Evolutionary conservation across 2,329 filamentous ascomycete genomes (phyloP).

Genomic region (Ophiostoma piceae): DNA sequence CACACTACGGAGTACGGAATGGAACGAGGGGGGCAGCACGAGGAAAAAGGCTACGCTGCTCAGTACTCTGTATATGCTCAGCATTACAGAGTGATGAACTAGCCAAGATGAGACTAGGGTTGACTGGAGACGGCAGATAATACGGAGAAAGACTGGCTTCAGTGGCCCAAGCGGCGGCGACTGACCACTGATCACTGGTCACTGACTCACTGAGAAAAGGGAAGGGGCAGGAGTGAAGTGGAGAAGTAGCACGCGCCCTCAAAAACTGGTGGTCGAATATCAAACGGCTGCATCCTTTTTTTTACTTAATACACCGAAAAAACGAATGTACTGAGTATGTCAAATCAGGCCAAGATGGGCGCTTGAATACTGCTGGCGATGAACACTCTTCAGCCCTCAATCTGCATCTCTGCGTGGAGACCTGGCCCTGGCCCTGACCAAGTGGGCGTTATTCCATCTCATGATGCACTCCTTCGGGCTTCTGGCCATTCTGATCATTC

Average conservation of each 20-base stretch:
- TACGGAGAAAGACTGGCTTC: not conserved
- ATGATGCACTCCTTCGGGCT: slow-evolving; percentile 3
- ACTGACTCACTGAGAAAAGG: not conserved
- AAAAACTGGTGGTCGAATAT: not conserved
- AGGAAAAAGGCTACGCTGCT: not conserved
- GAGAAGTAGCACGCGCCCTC: not conserved
- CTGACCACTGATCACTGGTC: not conserved
- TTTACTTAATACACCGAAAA: not conserved
- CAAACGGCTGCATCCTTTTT: too few relatives aligned
- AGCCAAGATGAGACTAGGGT: not conserved
- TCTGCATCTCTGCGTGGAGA: not conserved
- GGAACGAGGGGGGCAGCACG: slow-evolving; percentile 22
- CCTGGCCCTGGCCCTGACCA: not conserved
- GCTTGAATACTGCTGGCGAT: not conserved
- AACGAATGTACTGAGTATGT: not conserved
- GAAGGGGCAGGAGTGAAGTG: slow-evolving; percentile 5
- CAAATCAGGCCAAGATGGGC: not conserved
- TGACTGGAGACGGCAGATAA: not conserved
- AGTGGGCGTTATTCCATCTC: not conserved
- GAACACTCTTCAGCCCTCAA: not conserved
- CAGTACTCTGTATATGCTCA: not conserved
- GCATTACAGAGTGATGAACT: not conserved
- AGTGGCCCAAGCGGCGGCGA: not conserved
- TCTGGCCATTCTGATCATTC: not conserved
- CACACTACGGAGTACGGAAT: slow-evolving; percentile 22